Evolutionary conservation across 106 monocot species (phyloP).

Genomic region (Dendrobium chrysotoxum): DNA sequence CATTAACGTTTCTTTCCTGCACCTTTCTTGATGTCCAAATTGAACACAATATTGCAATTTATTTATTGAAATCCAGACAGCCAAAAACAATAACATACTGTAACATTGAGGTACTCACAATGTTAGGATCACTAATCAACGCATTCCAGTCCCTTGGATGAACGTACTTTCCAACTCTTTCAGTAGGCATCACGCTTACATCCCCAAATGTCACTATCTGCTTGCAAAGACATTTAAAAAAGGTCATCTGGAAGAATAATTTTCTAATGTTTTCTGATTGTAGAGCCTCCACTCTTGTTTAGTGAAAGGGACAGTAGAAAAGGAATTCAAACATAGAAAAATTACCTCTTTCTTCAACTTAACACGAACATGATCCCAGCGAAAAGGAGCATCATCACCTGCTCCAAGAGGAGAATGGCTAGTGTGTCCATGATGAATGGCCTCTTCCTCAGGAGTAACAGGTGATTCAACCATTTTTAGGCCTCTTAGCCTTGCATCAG

Average conservation of each 20-base stretch:
- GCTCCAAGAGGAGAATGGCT: slow-evolving; percentile 86
- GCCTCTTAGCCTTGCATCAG: slow-evolving; percentile 65
- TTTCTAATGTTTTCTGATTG: neutral
- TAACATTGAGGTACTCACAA: slow-evolving; percentile 38
- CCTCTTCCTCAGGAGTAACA: slow-evolving; percentile 90
- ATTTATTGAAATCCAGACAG: neutral
- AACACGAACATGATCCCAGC: slow-evolving; percentile 98
- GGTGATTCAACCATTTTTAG: slow-evolving; percentile 81
- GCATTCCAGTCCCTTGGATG: slow-evolving; percentile 88
- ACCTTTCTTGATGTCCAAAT: neutral
- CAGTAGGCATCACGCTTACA: slow-evolving; percentile 70
- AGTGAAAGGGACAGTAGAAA: neutral
- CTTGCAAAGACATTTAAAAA: slow-evolving; percentile 5
- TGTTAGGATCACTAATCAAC: slow-evolving; percentile 83
- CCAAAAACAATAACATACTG: neutral
- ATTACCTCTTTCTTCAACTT: slow-evolving; percentile 93
- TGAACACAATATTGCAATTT: neutral
- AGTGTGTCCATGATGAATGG: slow-evolving; percentile 91
- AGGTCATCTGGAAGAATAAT: neutral
- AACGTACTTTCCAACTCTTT: slow-evolving; percentile 84
- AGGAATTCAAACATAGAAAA: neutral
- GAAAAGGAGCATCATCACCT: slow-evolving; percentile 96
- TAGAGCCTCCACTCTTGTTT: neutral
- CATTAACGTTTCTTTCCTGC: neutral
- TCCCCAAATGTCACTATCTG: slow-evolving; percentile 97